phyloP scores from a whole-genome alignment of 768 basidiomycete species.

The Pulveroboletus sp. region DNA sequence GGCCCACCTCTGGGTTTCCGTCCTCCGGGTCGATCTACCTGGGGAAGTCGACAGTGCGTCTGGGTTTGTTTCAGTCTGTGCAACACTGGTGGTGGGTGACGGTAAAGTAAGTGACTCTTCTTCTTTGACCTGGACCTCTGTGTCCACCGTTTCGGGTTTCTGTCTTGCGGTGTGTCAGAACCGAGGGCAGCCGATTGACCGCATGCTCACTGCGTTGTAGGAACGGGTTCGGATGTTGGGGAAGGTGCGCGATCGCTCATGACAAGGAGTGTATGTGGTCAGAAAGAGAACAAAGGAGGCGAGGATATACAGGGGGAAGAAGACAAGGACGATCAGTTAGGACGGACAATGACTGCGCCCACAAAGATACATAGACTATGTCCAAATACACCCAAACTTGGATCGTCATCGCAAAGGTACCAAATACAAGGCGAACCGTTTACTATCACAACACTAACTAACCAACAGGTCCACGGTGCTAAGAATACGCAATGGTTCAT shows the following conservation, averaged over 20 bases:
- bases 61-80: neutral
- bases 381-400: constrained; percentile 27
- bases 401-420: constrained; percentile 3
- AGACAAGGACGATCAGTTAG: too few species aligned
- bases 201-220: constrained; percentile 15
- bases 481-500: neutral
- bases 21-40: constrained; percentile 17
- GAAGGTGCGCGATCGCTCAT: constrained; percentile 24
- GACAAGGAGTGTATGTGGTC: constrained; percentile 28
- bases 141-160: neutral
- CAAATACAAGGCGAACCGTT: neutral
- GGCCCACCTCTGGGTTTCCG: constrained; percentile 44
- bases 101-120: constrained; percentile 2
- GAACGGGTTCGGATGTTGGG: neutral
- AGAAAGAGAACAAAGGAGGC: neutral
- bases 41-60: constrained; percentile 3
- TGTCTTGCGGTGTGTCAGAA: constrained; percentile 15
- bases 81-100: constrained; percentile 6
- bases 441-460: neutral
- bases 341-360: too few species aligned
- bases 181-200: neutral
- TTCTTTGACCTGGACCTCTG: constrained; percentile 12
- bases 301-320: too few species aligned
- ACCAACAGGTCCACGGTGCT: neutral
- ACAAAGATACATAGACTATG: neutral